Percentiles rank a stretch among this genome's conserved stretches.
Conservation (phyloP, 2,329 filamentous ascomycete genomes). For the Aureobasidium mangrovei region DNA sequence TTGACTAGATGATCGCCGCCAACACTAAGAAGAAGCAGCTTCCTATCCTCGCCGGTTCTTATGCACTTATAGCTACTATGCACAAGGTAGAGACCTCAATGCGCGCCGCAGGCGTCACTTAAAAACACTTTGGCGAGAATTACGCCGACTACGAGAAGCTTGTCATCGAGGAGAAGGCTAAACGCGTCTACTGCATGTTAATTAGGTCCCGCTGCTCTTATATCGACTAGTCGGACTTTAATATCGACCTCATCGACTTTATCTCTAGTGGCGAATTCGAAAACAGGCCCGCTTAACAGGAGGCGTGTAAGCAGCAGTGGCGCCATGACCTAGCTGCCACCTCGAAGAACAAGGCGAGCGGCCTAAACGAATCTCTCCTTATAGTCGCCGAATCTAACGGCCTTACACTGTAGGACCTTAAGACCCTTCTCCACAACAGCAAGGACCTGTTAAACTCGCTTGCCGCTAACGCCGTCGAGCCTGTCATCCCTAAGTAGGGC, state of each 20-base stretch:
- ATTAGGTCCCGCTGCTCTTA: background rate
- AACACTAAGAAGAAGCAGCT: background rate
- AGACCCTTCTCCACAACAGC: too few species aligned
- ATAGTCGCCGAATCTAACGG: too few species aligned
- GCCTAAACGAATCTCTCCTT: too few species aligned
- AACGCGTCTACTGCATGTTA: background rate
- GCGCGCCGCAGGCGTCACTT: background rate
- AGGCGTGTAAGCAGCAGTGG: too few species aligned
- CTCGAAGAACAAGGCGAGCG: too few species aligned
- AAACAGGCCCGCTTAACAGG: background rate
- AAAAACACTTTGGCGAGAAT: background rate
- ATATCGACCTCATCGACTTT: background rate
- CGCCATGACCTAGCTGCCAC: too few species aligned
- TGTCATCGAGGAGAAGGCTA: background rate
- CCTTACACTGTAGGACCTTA: too few species aligned
- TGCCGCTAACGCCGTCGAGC: too few species aligned
- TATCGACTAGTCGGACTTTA: background rate
- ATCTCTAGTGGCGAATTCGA: background rate
- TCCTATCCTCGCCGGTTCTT: background rate
- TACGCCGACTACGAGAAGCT: background rate
- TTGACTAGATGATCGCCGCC: background rate
- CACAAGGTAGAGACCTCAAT: background rate
- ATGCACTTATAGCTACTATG: background rate
- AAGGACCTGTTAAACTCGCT: too few species aligned
- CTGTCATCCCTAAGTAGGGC: too few species aligned